Evolutionary conservation across 2,329 filamentous ascomycete species (phyloP), one percentile per base, ranked within the genome.

Genomic region (Pleurostoma richardsiae): DNA sequence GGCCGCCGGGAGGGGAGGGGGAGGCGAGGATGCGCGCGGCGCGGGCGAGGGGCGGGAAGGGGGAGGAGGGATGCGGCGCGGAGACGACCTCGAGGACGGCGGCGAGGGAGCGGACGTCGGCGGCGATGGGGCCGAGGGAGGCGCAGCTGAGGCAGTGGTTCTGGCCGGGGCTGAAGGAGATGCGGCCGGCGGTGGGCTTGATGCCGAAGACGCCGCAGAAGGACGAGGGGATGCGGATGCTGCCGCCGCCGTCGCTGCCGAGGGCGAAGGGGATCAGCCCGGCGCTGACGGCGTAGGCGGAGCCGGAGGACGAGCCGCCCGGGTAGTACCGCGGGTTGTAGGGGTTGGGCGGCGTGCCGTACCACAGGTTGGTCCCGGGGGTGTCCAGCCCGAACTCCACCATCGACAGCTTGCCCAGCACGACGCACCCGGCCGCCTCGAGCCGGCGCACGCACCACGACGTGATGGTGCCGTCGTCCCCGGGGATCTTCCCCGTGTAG

Each of bases 311-410:
- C 5, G 83, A 88, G 10, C 88, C 88, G 42, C 88, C 88, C 3
- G 82, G 82, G 63, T 94, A 94, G 68, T 89, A 92, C 3, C 71
- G 61, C 0, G 69, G 61, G 59, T 91, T 88, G 63, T 88, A 82
- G 0, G 88, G 88, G 56, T 94, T 94, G 10, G 74, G 72, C 0
- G 89, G 88, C 0, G 89, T 92, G 41, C 87, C 87, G 54, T 79
- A 77, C 46, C 76, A 79, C 4, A 82, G 80, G 55, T 91, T 90
- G 65, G 87, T 88, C 58, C 88, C 88, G 3, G 83, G 86, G 0
- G 85, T 89, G 56, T 89, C 83, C 50, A 86, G 74, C 3, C 86
- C 87, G 44, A 87, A 73, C 61, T 91, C 87, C 60, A 90, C 85
- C 86, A 91, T 90, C 7, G 76, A 85, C 2, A 80, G 74, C 66